Conservation (phyloP, 257 asterid species). For the Solanum chiquidenum region DNA sequence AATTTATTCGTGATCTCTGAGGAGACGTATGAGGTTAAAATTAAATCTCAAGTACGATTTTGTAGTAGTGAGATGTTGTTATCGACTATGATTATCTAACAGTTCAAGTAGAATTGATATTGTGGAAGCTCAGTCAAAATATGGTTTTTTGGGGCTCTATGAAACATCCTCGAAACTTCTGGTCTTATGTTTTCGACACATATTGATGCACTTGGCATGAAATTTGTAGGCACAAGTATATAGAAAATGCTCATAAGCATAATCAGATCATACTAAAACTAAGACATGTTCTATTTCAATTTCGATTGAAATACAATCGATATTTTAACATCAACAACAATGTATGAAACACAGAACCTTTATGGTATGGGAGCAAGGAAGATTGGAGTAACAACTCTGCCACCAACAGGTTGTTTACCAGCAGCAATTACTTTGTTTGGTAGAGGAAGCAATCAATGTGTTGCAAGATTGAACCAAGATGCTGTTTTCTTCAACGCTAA, state of each 20-base stretch:
- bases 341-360: slow-evolving; percentile 17
- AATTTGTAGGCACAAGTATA: not conserved
- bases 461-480: slow-evolving; percentile 50
- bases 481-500: slow-evolving; percentile 55
- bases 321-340: too few species aligned
- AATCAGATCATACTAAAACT: too few species aligned
- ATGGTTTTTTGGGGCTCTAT: not conserved
- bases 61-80: not conserved
- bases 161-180: not conserved
- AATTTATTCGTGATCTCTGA: not conserved
- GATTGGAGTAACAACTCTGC: slow-evolving; percentile 65
- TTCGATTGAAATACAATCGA: too few species aligned
- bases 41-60: not conserved
- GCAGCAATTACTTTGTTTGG: slow-evolving; percentile 74
- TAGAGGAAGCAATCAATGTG: slow-evolving; percentile 53
- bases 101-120: not conserved
- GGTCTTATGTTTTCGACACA: not conserved
- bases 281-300: too few species aligned
- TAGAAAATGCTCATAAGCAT: not conserved
- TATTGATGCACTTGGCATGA: not conserved
- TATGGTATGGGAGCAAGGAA: slow-evolving; percentile 57
- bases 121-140: not conserved
- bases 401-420: slow-evolving; percentile 83
- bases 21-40: not conserved
- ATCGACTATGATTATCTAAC: not conserved